Percentiles rank a stretch among this genome's conserved stretches.
Evolutionary conservation across 1,139 yeast species (phyloP).

Genomic region (Hansenula lynferdii): DNA sequence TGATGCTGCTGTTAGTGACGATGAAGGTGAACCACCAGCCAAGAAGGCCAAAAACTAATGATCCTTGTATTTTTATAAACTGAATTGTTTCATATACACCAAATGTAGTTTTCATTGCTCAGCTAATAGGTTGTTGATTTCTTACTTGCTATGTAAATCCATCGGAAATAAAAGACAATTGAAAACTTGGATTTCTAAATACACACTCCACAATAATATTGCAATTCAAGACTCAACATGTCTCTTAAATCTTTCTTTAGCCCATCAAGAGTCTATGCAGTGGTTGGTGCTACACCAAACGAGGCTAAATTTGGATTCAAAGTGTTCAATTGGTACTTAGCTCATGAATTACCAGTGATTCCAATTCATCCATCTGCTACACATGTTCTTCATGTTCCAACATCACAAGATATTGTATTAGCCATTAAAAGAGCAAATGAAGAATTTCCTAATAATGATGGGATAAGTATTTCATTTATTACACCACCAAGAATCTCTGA

Average conservation of each 20-base stretch:
- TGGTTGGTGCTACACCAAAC: constrained; percentile 70
- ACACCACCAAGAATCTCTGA: constrained; percentile 67
- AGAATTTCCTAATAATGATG: constrained; percentile 26
- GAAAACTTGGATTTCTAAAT: too few species aligned
- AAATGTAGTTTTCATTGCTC: not conserved
- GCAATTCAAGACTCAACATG: not conserved
- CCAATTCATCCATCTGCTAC: constrained; percentile 60
- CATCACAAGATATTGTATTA: constrained; percentile 31
- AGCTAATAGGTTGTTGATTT: too few species aligned
- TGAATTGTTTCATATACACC: too few species aligned
- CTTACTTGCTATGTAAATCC: too few species aligned
- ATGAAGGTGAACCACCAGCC: constrained; percentile 21
- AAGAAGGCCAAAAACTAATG: constrained; percentile 18
- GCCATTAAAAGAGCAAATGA: constrained; percentile 8
- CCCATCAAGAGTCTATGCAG: constrained; percentile 49
- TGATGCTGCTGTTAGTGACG: constrained; percentile 39
- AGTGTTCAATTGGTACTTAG: constrained; percentile 64
- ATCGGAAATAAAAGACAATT: too few species aligned
- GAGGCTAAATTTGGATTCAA: constrained; percentile 67
- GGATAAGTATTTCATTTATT: constrained; percentile 56
- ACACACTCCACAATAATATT: too few species aligned
- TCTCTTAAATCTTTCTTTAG: constrained; percentile 37
- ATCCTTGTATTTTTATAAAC: too few species aligned
- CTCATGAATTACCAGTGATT: constrained; percentile 51
- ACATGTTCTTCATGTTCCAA: constrained; percentile 41